Percentiles rank a stretch among this genome's conserved stretches.
Evolutionary conservation across 2,329 filamentous ascomycete species (phyloP).

Genomic region (Aspergillus arachidicola): DNA sequence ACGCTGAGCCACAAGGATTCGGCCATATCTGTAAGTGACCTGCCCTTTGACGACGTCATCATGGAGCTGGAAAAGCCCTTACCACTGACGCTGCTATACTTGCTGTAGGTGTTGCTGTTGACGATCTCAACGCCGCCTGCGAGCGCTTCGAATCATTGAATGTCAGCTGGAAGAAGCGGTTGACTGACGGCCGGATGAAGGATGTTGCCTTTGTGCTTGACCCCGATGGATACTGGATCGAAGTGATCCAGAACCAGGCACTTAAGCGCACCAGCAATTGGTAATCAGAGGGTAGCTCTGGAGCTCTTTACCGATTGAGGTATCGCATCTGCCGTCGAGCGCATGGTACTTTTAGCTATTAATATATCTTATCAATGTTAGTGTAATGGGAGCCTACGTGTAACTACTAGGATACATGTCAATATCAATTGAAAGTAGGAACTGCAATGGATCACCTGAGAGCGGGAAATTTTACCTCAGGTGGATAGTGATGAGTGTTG

Average conservation of each 20-base stretch:
- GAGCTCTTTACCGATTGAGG: neutral
- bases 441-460: neutral
- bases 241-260: slow-evolving; percentile 70
- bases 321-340: neutral
- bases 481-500: slow-evolving; percentile 1
- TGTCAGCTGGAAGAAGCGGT: slow-evolving; percentile 90
- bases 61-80: neutral
- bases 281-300: slow-evolving; percentile 22
- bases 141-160: slow-evolving; percentile 78
- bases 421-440: neutral
- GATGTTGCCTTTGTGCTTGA: slow-evolving; percentile 90
- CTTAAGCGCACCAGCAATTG: slow-evolving; percentile 47
- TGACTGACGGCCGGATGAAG: slow-evolving; percentile 90
- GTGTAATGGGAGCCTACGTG: neutral
- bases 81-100: slow-evolving; percentile 10
- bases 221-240: slow-evolving; percentile 81
- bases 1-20: slow-evolving; percentile 88
- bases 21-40: slow-evolving; percentile 78
- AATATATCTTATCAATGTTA: neutral
- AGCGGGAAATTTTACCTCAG: slow-evolving; percentile 2
- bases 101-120: slow-evolving; percentile 70
- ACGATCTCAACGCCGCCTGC: slow-evolving; percentile 87
- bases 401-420: neutral
- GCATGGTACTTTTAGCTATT: neutral
- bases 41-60: neutral